Conservation (phyloP, 2,329 filamentous ascomycete genomes). For the Stagonosporopsis vannaccii region DNA sequence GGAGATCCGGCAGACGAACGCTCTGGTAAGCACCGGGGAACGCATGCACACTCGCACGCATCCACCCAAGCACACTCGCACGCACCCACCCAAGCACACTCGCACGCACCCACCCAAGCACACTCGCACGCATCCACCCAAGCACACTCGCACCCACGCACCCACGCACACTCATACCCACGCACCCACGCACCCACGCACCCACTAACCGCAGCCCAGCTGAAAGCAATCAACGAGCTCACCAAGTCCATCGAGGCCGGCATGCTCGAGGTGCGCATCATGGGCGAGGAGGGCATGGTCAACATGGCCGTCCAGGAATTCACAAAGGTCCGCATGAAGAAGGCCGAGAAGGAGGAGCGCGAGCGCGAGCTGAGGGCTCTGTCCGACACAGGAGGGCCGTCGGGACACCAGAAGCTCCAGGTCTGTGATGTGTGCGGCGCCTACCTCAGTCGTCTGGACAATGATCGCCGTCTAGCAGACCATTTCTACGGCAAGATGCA, state of each 20-base stretch:
- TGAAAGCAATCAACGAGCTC: conserved; percentile 86
- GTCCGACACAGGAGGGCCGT: conserved; percentile 89
- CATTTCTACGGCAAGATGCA: conserved; percentile 99
- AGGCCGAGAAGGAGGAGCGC: conserved; percentile 80
- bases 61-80: too few species aligned
- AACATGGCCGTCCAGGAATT: conserved; percentile 85
- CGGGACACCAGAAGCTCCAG: conserved; percentile 95
- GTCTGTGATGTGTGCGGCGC: conserved; percentile 98
- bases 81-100: too few species aligned
- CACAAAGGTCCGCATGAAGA: conserved; percentile 81
- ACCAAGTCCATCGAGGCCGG: conserved; percentile 79
- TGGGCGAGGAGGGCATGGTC: conserved; percentile 83
- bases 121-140: too few species aligned
- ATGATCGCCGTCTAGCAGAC: conserved; percentile 90
- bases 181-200: too few species aligned
- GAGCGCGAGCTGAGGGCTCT: conserved; percentile 90
- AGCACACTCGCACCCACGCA: too few species aligned
- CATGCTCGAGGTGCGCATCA: conserved; percentile 82
- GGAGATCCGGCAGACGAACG: conserved; percentile 94
- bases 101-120: too few species aligned
- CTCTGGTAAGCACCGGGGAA: conserved; percentile 68
- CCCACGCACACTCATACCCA: too few species aligned
- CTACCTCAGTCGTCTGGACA: conserved; percentile 90
- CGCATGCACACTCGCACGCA: too few species aligned
- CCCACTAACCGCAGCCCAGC: conserved; percentile 47